These are phyloP conservation scores for Hamamelis virginiana DNA, from an alignment of 164 flowering plant genomes.

Conservation along the genomic window DNA sequence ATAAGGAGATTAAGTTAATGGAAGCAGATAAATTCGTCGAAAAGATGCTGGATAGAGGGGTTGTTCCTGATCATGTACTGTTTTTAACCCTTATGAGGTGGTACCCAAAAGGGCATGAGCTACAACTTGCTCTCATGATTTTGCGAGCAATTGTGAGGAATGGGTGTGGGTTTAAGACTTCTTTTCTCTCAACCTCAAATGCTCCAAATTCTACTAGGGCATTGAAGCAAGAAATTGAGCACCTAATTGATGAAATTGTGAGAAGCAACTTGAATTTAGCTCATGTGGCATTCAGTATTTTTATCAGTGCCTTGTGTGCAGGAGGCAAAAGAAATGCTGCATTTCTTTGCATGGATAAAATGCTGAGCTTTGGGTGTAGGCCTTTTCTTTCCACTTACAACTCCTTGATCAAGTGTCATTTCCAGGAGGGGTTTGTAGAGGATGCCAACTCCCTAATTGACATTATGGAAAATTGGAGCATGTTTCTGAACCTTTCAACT, in stretches of 20 bases:
- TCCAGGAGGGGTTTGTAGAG: slow-evolving; percentile 35
- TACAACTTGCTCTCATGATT: slow-evolving; percentile 33
- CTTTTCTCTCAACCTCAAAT: slow-evolving; percentile 16
- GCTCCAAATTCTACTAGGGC: neutral
- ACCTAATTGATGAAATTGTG: slow-evolving; percentile 37
- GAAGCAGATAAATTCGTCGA: slow-evolving; percentile 36
- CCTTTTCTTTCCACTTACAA: slow-evolving; percentile 56
- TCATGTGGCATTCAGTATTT: slow-evolving; percentile 35
- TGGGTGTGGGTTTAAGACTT: slow-evolving; percentile 33
- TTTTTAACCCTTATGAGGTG: slow-evolving; percentile 33
- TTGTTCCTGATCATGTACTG: slow-evolving; percentile 54
- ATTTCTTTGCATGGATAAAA: slow-evolving; percentile 34
- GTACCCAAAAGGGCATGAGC: slow-evolving; percentile 40
- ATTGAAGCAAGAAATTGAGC: slow-evolving; percentile 36
- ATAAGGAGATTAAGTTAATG: slow-evolving; percentile 29
- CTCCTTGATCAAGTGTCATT: slow-evolving; percentile 56
- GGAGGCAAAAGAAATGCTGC: slow-evolving; percentile 40
- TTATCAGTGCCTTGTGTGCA: slow-evolving; percentile 47
- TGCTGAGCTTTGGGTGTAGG: slow-evolving; percentile 35
- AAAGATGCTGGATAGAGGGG: slow-evolving; percentile 40
- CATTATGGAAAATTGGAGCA: slow-evolving; percentile 38
- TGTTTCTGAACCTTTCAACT: slow-evolving; percentile 45
- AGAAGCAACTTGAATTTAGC: slow-evolving; percentile 27
- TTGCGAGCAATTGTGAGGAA: slow-evolving; percentile 34
- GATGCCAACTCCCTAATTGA: slow-evolving; percentile 32